Evolutionary conservation across 208 protist species (phyloP).

Genomic region (Wallacemonas sp.): DNA sequence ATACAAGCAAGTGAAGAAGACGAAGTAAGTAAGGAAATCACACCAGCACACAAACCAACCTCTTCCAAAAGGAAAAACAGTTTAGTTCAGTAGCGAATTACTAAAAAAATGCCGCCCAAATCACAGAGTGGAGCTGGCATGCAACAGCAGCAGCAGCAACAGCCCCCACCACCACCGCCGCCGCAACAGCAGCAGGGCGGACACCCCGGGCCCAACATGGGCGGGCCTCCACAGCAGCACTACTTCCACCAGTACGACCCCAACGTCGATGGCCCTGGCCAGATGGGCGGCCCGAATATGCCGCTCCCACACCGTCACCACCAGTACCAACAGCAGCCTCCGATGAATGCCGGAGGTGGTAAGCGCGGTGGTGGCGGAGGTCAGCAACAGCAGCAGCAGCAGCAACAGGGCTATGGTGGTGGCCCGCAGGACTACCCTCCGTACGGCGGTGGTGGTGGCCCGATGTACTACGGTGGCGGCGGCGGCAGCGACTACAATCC

Average conservation of each 20-base stretch:
- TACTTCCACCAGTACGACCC: slow-evolving; percentile 9
- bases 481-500: slow-evolving; percentile 30
- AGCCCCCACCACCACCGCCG: no score
- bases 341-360: slow-evolving; percentile 7
- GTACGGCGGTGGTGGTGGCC: slow-evolving; percentile 2
- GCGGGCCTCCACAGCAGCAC: background rate
- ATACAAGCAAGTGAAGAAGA: no score
- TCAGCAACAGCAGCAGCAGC: slow-evolving; percentile 23
- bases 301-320: background rate
- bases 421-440: background rate
- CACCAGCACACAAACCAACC: no score
- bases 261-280: background rate
- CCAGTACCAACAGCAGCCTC: slow-evolving; percentile 8
- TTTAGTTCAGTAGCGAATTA: background rate
- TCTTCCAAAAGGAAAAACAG: background rate
- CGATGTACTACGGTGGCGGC: slow-evolving; percentile 11
- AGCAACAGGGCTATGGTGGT: slow-evolving; percentile 28
- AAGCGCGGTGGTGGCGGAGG: slow-evolving; percentile 31
- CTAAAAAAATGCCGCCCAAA: slow-evolving; percentile 1
- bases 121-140: slow-evolving; percentile 1
- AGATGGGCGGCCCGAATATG: background rate
- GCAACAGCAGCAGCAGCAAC: background rate
- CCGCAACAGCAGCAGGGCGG: background rate
- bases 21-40: no score
- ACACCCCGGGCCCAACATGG: background rate